Evolutionary conservation across 345 rosid species (phyloP).

Genomic region (Mangifera indica): DNA sequence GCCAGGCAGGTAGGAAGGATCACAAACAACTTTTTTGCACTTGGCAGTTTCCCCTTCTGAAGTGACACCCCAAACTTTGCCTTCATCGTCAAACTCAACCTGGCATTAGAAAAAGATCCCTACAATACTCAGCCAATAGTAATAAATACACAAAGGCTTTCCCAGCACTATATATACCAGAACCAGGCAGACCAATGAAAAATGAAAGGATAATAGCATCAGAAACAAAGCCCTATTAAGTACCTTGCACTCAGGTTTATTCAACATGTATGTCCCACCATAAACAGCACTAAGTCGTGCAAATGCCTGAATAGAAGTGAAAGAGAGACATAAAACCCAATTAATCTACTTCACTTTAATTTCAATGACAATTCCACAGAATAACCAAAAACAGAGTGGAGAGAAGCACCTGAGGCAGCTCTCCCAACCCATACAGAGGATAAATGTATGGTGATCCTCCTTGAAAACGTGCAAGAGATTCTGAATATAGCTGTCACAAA

Average conservation of each 20-base stretch:
- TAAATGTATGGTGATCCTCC: constrained; percentile 97
- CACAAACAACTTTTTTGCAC: constrained; percentile 96
- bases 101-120: constrained; percentile 33
- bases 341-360: not conserved
- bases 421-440: constrained; percentile 95
- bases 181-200: not conserved
- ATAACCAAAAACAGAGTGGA: not conserved
- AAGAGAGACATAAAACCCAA: constrained; percentile 3
- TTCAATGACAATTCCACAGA: not conserved
- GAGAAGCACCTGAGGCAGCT: constrained; percentile 81
- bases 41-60: constrained; percentile 99
- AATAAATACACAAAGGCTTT: not conserved
- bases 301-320: constrained; percentile 59
- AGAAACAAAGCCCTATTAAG: not conserved
- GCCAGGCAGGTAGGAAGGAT: constrained; percentile 82
- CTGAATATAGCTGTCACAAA: constrained; percentile 70
- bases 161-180: not conserved
- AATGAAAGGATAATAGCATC: constrained; percentile 7
- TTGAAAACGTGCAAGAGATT: constrained; percentile 96
- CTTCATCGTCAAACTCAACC: constrained; percentile 90
- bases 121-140: constrained; percentile 13
- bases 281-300: constrained; percentile 97
- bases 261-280: constrained; percentile 98
- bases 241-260: constrained; percentile 96
- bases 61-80: constrained; percentile 82